Base-by-base conservation (phyloP, 768 basidiomycete genomes). In the Boletellus sp. region DNA sequence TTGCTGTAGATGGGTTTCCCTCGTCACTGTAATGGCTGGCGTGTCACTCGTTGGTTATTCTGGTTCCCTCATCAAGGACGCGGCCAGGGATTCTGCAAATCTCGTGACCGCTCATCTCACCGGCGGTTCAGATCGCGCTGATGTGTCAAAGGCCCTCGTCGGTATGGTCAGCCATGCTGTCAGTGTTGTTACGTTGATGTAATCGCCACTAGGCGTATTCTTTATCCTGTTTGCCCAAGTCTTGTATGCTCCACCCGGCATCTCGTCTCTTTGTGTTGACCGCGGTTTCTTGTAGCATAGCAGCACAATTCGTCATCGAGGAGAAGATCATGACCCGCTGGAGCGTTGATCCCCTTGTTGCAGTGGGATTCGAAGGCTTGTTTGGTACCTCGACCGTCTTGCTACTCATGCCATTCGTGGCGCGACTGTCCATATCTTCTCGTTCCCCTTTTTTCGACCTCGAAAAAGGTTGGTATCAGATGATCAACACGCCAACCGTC, bases 281-380 rank as follows among this genome's bases (percentile, higher is more conserved):
- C 9, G 20, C 52, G 33, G 34, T 50, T n/a, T 34, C 51, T 54
- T 56, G 40, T 50, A 94, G 90, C 73, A 89, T 90, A 24, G 93
- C 93, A 48, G 81, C 83, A 10, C 93, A 94, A 66, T 94, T 94
- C 64, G 94, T 97, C 39, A 78, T 96, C 15, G 96, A 98, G 77
- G 95, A 97, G 72, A 94, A 90, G 74, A 94, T 98, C 59, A 85
- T 98, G 87, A 74, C 81, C 62, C 80, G 79, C 42, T 94, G 95
- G 74, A 76, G 82, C 31, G 86, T 97, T 35, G 81, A 84, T 40
- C 95, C 96, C 13, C 78, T 98, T 33, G 81, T 93, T 50, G 94
- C 95, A 11, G 96, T 98, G 53, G 94, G 94, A 20, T 90, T 79
- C 54, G 96, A 99, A 71, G 96, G 96, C 37, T 74, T 94, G 52